phyloP scores from a whole-genome alignment of 345 rosid species.

The Moringa oleifera region DNA sequence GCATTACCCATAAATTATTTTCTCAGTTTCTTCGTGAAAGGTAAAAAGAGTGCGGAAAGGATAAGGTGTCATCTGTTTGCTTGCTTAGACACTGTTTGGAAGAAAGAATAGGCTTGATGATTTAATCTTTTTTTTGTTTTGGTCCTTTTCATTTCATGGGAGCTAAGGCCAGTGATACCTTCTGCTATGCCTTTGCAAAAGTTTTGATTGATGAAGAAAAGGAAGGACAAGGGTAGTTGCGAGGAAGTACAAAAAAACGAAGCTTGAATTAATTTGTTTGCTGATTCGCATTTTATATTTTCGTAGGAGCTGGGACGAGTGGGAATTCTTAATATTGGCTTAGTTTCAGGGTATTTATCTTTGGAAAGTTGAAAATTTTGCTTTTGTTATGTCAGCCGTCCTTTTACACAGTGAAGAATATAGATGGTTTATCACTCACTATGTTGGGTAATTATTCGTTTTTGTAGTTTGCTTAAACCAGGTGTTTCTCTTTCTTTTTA shows the following conservation, averaged over 20 bases:
- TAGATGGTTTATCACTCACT: neutral
- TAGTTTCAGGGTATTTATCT: neutral
- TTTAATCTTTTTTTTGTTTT: neutral
- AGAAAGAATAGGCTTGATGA: neutral
- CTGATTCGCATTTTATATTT: neutral
- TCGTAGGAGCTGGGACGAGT: neutral
- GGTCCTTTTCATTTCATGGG: neutral
- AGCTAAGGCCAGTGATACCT: neutral
- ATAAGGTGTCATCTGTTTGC: neutral
- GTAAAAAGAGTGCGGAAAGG: slow-evolving; percentile 21
- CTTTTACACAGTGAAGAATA: neutral
- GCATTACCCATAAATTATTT: slow-evolving; percentile 69
- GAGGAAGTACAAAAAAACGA: neutral
- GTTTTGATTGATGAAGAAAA: no score
- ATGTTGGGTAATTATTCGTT: neutral
- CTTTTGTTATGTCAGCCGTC: neutral
- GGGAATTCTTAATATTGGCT: neutral
- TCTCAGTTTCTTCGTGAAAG: slow-evolving; percentile 94
- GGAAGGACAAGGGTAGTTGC: no score
- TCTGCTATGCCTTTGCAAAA: neutral
- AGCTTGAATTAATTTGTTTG: neutral
- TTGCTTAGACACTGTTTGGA: neutral
- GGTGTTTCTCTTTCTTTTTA: no score
- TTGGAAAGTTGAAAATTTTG: slow-evolving; percentile 7
- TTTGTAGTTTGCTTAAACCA: neutral